phyloP scores from a whole-genome alignment of 129 eudicot genomes.

The Lactuca sativa region DNA sequence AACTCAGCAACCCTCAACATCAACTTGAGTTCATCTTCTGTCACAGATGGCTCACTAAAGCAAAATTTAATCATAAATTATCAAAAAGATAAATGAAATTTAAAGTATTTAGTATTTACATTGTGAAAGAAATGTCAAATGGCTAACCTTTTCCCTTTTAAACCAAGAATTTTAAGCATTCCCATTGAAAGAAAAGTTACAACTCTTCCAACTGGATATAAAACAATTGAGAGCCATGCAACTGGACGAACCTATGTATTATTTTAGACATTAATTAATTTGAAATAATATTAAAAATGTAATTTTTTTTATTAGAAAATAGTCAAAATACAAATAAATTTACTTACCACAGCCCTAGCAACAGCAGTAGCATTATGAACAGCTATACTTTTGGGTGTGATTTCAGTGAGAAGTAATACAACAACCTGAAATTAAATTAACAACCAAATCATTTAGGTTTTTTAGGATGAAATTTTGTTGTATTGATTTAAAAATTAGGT shows the following conservation, averaged over 20 bases:
- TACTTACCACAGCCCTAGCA: conserved; percentile 73
- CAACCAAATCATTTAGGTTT: conserved; percentile 9
- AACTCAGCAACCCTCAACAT: conserved; percentile 73
- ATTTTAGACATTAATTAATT: conserved; percentile 23
- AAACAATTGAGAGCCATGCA: conserved; percentile 68
- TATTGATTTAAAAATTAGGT: neutral
- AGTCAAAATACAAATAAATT: conserved; percentile 8
- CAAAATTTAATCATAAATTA: neutral
- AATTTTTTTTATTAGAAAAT: neutral
- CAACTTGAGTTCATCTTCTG: conserved; percentile 70
- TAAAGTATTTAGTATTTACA: neutral
- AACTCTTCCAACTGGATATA: conserved; percentile 78
- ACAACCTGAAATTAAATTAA: conserved; percentile 48
- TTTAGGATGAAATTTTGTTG: conserved; percentile 1
- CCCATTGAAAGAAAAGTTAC: conserved; percentile 73
- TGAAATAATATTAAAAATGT: conserved; percentile 10
- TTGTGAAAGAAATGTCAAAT: neutral
- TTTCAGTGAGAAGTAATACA: conserved; percentile 67
- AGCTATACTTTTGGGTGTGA: conserved; percentile 74
- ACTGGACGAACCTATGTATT: conserved; percentile 62
- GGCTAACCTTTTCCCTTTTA: conserved; percentile 58
- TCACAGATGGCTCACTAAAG: conserved; percentile 57
- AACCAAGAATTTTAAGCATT: conserved; percentile 67
- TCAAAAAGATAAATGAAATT: neutral
- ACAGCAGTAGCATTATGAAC: conserved; percentile 73